Evolutionary conservation across 345 rosid genomes (phyloP).

Genomic region (Mercurialis annua): DNA sequence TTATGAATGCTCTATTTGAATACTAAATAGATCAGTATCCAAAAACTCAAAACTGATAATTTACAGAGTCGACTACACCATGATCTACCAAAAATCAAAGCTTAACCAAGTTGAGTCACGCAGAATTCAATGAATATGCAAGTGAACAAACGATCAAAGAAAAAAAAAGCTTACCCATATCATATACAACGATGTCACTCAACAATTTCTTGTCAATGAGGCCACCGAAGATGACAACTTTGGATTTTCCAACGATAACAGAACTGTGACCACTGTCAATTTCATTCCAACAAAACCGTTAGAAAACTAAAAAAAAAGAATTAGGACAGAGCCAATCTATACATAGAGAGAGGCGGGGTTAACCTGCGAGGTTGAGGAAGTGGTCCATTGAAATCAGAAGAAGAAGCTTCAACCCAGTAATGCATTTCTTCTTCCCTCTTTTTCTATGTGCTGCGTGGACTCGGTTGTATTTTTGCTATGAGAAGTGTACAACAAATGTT

Average conservation of each 20-base stretch:
- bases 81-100: background rate
- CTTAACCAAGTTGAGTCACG: background rate
- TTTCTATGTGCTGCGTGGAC: no score
- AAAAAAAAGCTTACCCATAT: constrained; percentile 48
- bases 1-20: no score
- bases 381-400: constrained; percentile 74
- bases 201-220: constrained; percentile 78
- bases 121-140: background rate
- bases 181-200: constrained; percentile 65
- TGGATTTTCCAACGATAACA: constrained; percentile 71
- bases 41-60: no score
- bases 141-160: background rate
- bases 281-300: no score
- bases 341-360: background rate
- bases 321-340: background rate
- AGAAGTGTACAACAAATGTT: no score
- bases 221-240: constrained; percentile 85
- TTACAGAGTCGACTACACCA: background rate
- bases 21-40: no score
- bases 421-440: constrained; percentile 70
- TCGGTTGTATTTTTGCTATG: no score
- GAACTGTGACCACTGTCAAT: constrained; percentile 78
- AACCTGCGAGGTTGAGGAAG: constrained; percentile 89
- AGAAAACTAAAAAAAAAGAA: background rate
- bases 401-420: constrained; percentile 83